Evolutionary conservation across 2,329 filamentous ascomycete genomes (phyloP).

Genomic region (Ophioceras dolichostomum): DNA sequence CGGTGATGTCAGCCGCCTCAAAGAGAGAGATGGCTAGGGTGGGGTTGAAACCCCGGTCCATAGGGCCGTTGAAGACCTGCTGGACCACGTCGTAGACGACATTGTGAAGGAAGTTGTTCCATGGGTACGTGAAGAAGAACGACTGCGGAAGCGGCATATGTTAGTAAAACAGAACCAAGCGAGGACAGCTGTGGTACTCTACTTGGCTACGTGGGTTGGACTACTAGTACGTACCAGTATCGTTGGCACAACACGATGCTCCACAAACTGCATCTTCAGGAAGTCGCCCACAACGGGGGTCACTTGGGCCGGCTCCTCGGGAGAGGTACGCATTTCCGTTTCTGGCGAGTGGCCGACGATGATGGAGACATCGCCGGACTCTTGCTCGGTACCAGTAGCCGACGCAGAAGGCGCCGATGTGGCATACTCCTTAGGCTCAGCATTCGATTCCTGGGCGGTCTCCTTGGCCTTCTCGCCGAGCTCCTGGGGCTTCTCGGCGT

Average conservation of each 20-base stretch:
- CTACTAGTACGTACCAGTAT: slow-evolving; percentile 74
- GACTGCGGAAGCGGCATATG: slow-evolving; percentile 51
- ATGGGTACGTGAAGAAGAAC: slow-evolving; percentile 97
- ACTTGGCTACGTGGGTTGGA: no score
- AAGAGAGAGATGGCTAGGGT: slow-evolving; percentile 86
- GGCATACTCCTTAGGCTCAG: slow-evolving; percentile 4
- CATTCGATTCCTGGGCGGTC: not conserved
- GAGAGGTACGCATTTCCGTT: no score
- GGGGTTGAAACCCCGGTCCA: slow-evolving; percentile 91
- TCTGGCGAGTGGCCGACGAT: slow-evolving; percentile 13
- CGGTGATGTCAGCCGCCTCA: slow-evolving; percentile 78
- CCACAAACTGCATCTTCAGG: slow-evolving; percentile 92
- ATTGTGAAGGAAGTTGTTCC: slow-evolving; percentile 99
- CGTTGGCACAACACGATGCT: slow-evolving; percentile 86
- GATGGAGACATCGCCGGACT: slow-evolving; percentile 16
- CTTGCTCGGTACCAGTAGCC: slow-evolving; percentile 3
- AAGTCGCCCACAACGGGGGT: slow-evolving; percentile 88
- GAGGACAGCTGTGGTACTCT: no score
- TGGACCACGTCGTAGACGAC: slow-evolving; percentile 98
- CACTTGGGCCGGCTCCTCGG: no score
- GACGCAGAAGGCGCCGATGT: not conserved
- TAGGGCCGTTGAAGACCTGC: slow-evolving; percentile 96
- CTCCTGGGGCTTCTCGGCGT: slow-evolving; percentile 1
- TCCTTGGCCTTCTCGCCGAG: no score
- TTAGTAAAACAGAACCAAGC: slow-evolving; percentile 9